Conservation (phyloP, 768 basidiomycete genomes). For the Phlegmacium glaucopus region DNA sequence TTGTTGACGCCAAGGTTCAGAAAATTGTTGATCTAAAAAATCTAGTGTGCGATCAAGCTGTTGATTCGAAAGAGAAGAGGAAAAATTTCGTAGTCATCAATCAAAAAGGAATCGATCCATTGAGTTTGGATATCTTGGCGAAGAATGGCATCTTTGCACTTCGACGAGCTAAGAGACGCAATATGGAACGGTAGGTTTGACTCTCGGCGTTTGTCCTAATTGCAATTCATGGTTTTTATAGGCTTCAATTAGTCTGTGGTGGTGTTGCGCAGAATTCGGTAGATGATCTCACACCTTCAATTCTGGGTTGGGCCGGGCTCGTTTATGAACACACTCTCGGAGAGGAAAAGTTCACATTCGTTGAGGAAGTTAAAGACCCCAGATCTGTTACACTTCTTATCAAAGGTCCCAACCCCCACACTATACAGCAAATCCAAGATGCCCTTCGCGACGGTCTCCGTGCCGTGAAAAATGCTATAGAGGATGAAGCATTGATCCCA, state of each 20-base stretch:
- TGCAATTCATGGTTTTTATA: constrained; percentile 24
- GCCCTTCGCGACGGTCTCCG: constrained; percentile 97
- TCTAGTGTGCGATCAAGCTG: constrained; percentile 89
- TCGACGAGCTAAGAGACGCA: constrained; percentile 92
- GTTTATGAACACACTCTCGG: constrained; percentile 99
- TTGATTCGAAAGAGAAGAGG: constrained; percentile 75
- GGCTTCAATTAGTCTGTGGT: constrained; percentile 91
- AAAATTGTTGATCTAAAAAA: constrained; percentile 98
- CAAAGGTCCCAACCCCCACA: constrained; percentile 97
- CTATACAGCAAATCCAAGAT: constrained; percentile 94
- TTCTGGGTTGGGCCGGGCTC: constrained; percentile 96
- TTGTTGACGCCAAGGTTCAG: constrained; percentile 90
- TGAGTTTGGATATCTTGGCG: constrained; percentile 91
- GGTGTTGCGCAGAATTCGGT: constrained; percentile 97
- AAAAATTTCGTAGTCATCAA: constrained; percentile 95
- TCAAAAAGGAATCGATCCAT: constrained; percentile 98
- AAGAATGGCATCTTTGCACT: constrained; percentile 97
- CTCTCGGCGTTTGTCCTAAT: constrained; percentile 1
- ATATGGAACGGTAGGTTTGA: constrained; percentile 87
- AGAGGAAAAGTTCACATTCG: constrained; percentile 97
- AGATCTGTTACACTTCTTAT: constrained; percentile 95
- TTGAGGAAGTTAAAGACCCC: constrained; percentile 94
- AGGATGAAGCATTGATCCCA: constrained; percentile 84
- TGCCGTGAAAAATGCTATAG: constrained; percentile 94
- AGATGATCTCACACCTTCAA: constrained; percentile 87